Percentiles rank a stretch among this genome's conserved stretches.
Evolutionary conservation across 495 filamentous ascomycete species (phyloP).

Genomic region (Acidiella bohemica): DNA sequence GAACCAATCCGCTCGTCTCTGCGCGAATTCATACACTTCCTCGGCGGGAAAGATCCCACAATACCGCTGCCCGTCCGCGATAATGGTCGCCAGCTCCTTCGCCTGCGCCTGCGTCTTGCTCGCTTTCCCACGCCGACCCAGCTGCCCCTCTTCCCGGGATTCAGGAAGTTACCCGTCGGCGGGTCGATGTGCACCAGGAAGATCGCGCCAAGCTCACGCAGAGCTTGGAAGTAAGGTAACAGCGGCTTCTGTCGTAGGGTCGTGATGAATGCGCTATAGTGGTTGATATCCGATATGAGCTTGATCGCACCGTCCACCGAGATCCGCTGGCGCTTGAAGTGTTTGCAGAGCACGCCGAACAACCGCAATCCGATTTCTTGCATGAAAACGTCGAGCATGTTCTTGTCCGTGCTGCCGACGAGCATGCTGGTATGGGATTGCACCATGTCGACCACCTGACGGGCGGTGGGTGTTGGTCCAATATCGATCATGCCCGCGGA

Average conservation of each 20-base stretch:
- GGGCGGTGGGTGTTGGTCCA: slow-evolving; percentile 65
- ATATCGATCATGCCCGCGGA: slow-evolving; percentile 48
- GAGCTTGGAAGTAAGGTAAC: slow-evolving; percentile 75
- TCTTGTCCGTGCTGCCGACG: slow-evolving; percentile 86
- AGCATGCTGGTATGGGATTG: slow-evolving; percentile 83
- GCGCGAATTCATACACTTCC: slow-evolving; percentile 95
- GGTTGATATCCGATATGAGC: slow-evolving; percentile 90
- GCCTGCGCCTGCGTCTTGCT: slow-evolving; percentile 77
- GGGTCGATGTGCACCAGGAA: slow-evolving; percentile 61
- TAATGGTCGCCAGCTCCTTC: slow-evolving; percentile 87
- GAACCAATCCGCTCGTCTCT: slow-evolving; percentile 89
- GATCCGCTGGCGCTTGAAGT: slow-evolving; percentile 90
- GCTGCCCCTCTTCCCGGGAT: slow-evolving; percentile 1
- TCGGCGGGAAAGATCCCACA: slow-evolving; percentile 84
- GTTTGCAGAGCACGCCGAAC: slow-evolving; percentile 84
- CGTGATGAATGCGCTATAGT: slow-evolving; percentile 73
- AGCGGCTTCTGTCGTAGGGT: slow-evolving; percentile 72
- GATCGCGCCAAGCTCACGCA: slow-evolving; percentile 87
- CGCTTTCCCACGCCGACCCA: background rate
- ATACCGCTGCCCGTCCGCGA: slow-evolving; percentile 84
- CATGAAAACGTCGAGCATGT: slow-evolving; percentile 95
- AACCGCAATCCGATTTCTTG: slow-evolving; percentile 91
- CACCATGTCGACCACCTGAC: slow-evolving; percentile 68
- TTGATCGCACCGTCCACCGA: slow-evolving; percentile 80
- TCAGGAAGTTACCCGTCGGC: slow-evolving; percentile 8